Conservation (phyloP, 176 grass and related monocot genomes). For the Tillandsia fasciculata region DNA sequence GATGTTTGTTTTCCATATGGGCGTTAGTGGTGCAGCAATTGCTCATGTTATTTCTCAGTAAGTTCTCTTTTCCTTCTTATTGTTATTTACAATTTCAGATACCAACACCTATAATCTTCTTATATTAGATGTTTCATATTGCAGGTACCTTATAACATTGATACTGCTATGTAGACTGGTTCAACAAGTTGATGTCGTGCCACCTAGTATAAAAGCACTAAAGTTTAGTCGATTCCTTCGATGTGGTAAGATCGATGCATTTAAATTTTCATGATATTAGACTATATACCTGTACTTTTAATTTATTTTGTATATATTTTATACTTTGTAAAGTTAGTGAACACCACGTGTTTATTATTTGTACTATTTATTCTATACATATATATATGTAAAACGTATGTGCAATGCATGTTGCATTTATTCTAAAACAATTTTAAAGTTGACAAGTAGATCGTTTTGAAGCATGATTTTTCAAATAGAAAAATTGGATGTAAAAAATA, state of each 20-base stretch:
- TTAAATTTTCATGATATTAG: no score
- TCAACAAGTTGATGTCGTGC: slow-evolving; percentile 68
- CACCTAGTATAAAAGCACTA: slow-evolving; percentile 74
- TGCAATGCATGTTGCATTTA: no score
- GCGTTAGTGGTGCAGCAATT: slow-evolving; percentile 91
- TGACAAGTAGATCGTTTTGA: no score
- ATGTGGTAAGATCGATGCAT: slow-evolving; percentile 56
- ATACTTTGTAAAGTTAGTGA: no score
- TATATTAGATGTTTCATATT: slow-evolving; percentile 10
- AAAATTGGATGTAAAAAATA: no score
- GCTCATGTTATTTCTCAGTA: slow-evolving; percentile 94
- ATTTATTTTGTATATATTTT: neutral
- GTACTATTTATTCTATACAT: no score
- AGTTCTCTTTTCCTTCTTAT: slow-evolving; percentile 19
- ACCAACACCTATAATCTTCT: neutral
- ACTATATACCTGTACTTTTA: neutral
- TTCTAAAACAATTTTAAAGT: no score
- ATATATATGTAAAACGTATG: no score
- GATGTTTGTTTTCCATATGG: slow-evolving; percentile 89
- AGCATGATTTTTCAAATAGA: no score
- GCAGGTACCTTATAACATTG: slow-evolving; percentile 80
- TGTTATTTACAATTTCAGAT: neutral
- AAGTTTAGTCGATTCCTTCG: slow-evolving; percentile 80
- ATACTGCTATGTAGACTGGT: slow-evolving; percentile 65
- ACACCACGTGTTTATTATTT: no score